Conservation (phyloP, 257 asterid species). For the Lantana camara region DNA sequence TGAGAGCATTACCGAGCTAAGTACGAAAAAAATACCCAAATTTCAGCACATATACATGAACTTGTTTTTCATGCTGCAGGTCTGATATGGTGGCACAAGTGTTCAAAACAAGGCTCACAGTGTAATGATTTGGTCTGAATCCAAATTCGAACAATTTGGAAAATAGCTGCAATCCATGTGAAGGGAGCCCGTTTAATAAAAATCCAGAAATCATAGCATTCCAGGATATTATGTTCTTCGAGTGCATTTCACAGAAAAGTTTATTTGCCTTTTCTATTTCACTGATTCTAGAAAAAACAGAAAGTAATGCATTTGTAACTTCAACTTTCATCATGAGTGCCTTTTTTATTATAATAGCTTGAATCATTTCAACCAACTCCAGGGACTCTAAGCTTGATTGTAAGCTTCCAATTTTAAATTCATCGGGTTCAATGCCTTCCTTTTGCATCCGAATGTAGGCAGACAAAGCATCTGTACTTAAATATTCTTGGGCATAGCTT, state of each 20-base stretch:
- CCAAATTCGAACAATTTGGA: slow-evolving; percentile 38
- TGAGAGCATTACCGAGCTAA: slow-evolving; percentile 66
- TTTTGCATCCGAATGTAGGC: slow-evolving; percentile 63
- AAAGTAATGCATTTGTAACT: slow-evolving; percentile 74
- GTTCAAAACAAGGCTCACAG: slow-evolving; percentile 73
- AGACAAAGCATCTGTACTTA: slow-evolving; percentile 43
- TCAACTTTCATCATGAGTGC: slow-evolving; percentile 62
- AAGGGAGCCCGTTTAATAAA: slow-evolving; percentile 55
- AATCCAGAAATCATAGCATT: slow-evolving; percentile 77
- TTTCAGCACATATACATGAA: slow-evolving; percentile 54
- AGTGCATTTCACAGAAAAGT: slow-evolving; percentile 48
- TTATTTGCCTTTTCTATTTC: slow-evolving; percentile 49
- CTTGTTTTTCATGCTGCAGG: slow-evolving; percentile 61
- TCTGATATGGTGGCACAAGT: slow-evolving; percentile 66
- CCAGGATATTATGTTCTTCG: slow-evolving; percentile 81
- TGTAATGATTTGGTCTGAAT: slow-evolving; percentile 59
- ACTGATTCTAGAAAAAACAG: slow-evolving; percentile 60
- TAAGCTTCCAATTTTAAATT: slow-evolving; percentile 78
- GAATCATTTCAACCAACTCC: slow-evolving; percentile 57
- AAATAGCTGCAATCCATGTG: slow-evolving; percentile 53
- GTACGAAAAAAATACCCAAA: slow-evolving; percentile 50
- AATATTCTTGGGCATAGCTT: slow-evolving; percentile 53
- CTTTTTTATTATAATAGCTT: slow-evolving; percentile 51
- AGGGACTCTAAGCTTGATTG: slow-evolving; percentile 50
- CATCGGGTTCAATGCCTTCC: slow-evolving; percentile 61